phyloP scores from a whole-genome alignment of 305 asterid genomes.

The Fraxinus greggii region DNA sequence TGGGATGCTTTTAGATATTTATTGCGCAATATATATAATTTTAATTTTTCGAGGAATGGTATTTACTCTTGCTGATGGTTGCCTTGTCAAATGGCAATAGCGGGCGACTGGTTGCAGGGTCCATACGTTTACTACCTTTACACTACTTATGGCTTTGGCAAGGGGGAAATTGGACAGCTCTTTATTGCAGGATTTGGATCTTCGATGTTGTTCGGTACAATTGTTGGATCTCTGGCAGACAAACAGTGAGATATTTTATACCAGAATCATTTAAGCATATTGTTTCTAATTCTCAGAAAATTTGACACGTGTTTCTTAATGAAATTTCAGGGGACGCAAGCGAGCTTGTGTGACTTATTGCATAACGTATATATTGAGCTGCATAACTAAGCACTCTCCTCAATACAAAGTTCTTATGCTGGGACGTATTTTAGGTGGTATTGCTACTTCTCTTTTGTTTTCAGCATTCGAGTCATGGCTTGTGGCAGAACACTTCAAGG shows the following conservation, averaged over 20 bases:
- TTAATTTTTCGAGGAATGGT: background rate
- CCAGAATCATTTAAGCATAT: constrained; percentile 1
- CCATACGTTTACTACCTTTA: constrained; percentile 96
- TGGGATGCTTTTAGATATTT: background rate
- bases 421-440: constrained; percentile 94
- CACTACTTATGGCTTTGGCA: constrained; percentile 80
- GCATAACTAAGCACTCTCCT: constrained; percentile 94
- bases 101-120: constrained; percentile 99
- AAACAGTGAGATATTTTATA: constrained; percentile 60
- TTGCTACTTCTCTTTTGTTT: constrained; percentile 90
- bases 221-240: constrained; percentile 97
- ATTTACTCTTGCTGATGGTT: constrained; percentile 34
- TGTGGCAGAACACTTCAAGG: constrained; percentile 98
- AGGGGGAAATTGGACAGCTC: constrained; percentile 97
- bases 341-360: constrained; percentile 92
- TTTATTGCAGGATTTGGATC: constrained; percentile 98
- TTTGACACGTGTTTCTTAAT: constrained; percentile 18
- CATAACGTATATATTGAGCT: constrained; percentile 88
- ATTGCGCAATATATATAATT: background rate
- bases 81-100: constrained; percentile 46
- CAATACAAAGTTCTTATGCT: constrained; percentile 82
- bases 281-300: background rate
- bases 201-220: constrained; percentile 96
- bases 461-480: constrained; percentile 98
- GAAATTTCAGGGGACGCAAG: constrained; percentile 78